Evolutionary conservation across 106 monocot species (phyloP).

Genomic region (Dendrobium huoshanense): DNA sequence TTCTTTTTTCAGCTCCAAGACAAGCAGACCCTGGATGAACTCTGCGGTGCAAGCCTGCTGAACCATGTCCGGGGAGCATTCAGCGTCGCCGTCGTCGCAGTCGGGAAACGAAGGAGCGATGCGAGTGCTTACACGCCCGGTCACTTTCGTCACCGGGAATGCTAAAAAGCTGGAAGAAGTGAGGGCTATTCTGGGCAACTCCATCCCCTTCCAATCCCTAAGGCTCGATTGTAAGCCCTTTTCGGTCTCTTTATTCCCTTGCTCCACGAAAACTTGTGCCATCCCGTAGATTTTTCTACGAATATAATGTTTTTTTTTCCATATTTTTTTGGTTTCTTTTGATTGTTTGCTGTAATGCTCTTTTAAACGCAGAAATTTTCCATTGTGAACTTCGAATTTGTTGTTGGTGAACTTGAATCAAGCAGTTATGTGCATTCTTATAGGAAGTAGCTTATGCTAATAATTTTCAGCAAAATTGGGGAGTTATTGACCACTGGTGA

Average conservation of each 20-base stretch:
- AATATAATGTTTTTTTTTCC: background rate
- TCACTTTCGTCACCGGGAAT: slow-evolving; percentile 97
- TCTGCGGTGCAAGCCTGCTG: too few relatives aligned
- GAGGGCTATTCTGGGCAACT: slow-evolving; percentile 69
- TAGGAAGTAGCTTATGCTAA: too few relatives aligned
- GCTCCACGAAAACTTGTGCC: background rate
- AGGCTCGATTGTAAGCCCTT: slow-evolving; percentile 69
- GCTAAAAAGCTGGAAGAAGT: slow-evolving; percentile 97
- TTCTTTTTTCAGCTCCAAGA: too few relatives aligned
- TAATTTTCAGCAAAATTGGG: too few relatives aligned
- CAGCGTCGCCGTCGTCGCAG: background rate
- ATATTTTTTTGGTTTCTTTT: background rate
- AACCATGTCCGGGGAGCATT: too few relatives aligned
- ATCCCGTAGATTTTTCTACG: background rate
- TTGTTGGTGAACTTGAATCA: background rate
- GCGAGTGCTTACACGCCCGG: slow-evolving; percentile 33
- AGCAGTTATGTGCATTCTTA: too few relatives aligned
- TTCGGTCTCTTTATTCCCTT: background rate
- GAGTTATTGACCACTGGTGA: too few relatives aligned
- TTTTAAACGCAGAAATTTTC: background rate
- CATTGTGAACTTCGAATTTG: background rate
- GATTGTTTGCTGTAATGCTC: background rate
- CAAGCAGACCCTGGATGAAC: too few relatives aligned
- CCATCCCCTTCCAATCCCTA: slow-evolving; percentile 89
- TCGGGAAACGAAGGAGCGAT: background rate